A percentile compares a stretch with the other conserved stretches of the same genome.
Evolutionary conservation across 768 basidiomycete genomes (phyloP).

Genomic region (Suillus americanus): DNA sequence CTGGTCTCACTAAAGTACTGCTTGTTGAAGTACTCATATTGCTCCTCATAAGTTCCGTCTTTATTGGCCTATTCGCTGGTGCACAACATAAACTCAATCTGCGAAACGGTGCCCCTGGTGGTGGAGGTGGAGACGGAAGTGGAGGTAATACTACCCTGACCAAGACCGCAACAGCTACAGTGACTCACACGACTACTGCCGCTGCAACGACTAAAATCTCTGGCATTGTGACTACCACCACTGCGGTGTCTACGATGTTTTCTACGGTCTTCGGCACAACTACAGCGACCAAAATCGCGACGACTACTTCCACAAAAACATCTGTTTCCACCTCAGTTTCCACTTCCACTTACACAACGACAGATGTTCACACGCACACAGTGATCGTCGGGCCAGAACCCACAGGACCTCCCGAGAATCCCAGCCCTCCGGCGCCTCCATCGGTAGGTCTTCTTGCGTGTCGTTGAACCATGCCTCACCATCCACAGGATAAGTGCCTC

Average conservation of each 20-base stretch:
- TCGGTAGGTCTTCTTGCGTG: slow-evolving; percentile 39
- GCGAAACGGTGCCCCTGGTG: slow-evolving; percentile 36
- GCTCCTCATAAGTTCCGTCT: slow-evolving; percentile 80
- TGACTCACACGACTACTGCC: slow-evolving; percentile 25
- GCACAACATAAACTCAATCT: slow-evolving; percentile 73
- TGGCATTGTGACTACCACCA: slow-evolving; percentile 29
- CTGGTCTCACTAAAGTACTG: slow-evolving; percentile 80
- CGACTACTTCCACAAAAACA: slow-evolving; percentile 38
- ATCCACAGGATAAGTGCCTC: slow-evolving; percentile 62
- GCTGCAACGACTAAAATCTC: slow-evolving; percentile 28
- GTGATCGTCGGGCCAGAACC: slow-evolving; percentile 41
- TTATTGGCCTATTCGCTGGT: slow-evolving; percentile 92
- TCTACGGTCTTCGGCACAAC: slow-evolving; percentile 33
- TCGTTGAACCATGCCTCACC: slow-evolving; percentile 7
- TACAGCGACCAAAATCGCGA: slow-evolving; percentile 42
- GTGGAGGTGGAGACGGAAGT: slow-evolving; percentile 21
- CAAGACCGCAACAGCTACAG: slow-evolving; percentile 31
- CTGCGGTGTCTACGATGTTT: slow-evolving; percentile 33
- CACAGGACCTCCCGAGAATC: slow-evolving; percentile 43
- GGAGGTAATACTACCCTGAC: slow-evolving; percentile 36
- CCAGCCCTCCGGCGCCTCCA: slow-evolving; percentile 54
- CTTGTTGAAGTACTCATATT: slow-evolving; percentile 73
- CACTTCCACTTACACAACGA: slow-evolving; percentile 34
- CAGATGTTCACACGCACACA: slow-evolving; percentile 38
- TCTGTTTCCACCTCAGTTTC: slow-evolving; percentile 36